phyloP scores from a whole-genome alignment of 176 grass and related monocot genomes.

The Ensete glaucum region DNA sequence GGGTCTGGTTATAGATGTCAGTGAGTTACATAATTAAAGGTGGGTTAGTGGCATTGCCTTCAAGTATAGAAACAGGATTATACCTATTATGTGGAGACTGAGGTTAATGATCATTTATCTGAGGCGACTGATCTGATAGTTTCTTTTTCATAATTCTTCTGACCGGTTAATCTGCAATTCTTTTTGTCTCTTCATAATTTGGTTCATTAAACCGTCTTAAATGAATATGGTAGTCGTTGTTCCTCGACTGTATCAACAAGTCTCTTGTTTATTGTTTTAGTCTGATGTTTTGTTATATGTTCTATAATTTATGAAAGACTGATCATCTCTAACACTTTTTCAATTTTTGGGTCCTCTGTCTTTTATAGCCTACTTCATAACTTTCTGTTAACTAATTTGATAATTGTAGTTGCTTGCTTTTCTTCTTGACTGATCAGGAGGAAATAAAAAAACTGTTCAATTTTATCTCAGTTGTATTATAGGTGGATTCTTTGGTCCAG shows the following conservation, averaged over 20 bases:
- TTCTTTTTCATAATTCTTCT: not conserved
- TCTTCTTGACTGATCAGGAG: no score
- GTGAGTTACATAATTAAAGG: not conserved
- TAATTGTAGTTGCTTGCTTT: no score
- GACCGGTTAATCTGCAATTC: not conserved
- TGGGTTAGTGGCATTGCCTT: not conserved
- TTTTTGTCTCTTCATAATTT: not conserved
- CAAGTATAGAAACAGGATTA: not conserved
- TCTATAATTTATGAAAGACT: not conserved
- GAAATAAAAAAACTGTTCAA: no score
- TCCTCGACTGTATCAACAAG: not conserved
- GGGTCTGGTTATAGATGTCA: not conserved
- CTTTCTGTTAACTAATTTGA: no score
- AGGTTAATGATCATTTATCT: not conserved
- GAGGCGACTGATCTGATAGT: not conserved
- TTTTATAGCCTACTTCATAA: no score
- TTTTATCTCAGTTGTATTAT: no score
- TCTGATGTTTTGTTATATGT: not conserved
- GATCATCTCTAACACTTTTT: no score
- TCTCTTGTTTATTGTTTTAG: not conserved
- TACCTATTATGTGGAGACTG: not conserved
- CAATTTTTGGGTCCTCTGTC: no score
- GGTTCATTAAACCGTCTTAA: not conserved
- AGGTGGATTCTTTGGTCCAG: no score
- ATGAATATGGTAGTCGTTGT: not conserved